Conservation (phyloP, 805 yeast genomes). For the Suhomyces emberorum region DNA sequence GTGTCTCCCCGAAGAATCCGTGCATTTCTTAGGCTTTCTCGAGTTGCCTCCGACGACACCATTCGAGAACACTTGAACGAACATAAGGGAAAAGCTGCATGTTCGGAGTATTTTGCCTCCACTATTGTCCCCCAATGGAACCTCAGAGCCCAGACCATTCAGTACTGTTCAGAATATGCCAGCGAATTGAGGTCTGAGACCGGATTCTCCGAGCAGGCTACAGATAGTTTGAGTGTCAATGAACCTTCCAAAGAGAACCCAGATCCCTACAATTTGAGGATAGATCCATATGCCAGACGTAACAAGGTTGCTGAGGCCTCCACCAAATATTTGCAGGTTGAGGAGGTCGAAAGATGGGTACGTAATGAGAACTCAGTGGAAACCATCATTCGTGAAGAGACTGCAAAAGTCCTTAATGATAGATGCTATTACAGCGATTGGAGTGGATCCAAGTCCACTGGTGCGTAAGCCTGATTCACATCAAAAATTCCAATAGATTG, state of each 20-base stretch:
- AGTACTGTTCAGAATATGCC: slow-evolving; percentile 31
- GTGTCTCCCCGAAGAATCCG: slow-evolving; percentile 30
- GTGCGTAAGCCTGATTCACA: too few species aligned
- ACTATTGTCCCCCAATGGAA: slow-evolving; percentile 37
- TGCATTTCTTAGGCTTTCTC: slow-evolving; percentile 36
- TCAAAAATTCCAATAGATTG: too few species aligned
- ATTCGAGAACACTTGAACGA: slow-evolving; percentile 38
- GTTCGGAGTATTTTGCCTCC: slow-evolving; percentile 26
- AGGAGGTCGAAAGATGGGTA: slow-evolving; percentile 35
- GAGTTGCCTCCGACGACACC: slow-evolving; percentile 40
- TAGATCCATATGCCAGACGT: slow-evolving; percentile 38
- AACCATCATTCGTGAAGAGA: slow-evolving; percentile 30
- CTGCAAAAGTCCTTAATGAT: slow-evolving; percentile 30
- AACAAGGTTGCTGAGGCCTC: slow-evolving; percentile 19
- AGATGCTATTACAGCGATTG: slow-evolving; percentile 38
- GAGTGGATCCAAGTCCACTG: too few species aligned
- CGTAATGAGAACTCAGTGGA: slow-evolving; percentile 34
- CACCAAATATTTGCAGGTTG: slow-evolving; percentile 24
- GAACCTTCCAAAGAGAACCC: neutral
- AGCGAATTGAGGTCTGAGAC: slow-evolving; percentile 17
- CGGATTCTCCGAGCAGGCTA: neutral
- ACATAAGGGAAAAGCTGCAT: slow-evolving; percentile 13
- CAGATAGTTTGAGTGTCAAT: neutral
- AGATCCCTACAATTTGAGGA: slow-evolving; percentile 26
- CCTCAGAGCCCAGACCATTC: slow-evolving; percentile 26